These are phyloP conservation scores for Populus hybrid DNA, from an alignment of 441 rosid species.

Conservation along the genomic window DNA sequence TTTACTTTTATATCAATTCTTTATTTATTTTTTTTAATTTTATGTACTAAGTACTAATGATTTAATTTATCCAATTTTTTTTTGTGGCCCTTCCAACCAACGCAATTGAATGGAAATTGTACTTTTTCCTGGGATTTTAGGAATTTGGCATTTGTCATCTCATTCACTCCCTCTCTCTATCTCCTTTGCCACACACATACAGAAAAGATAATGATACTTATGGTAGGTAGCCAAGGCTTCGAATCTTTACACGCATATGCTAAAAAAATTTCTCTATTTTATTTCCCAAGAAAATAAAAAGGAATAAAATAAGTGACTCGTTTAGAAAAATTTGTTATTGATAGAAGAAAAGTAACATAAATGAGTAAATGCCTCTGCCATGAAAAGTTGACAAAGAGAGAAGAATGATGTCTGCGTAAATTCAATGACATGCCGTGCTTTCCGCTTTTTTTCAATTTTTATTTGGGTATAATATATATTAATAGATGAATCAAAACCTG, in stretches of 20 bases:
- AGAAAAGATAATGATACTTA: neutral
- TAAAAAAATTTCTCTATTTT: no score
- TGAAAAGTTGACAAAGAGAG: neutral
- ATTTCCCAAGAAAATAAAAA: neutral
- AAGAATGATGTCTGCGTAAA: no score
- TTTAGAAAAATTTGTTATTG: neutral
- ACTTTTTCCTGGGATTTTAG: neutral
- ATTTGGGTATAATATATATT: no score
- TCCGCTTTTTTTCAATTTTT: no score
- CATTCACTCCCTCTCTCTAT: no score
- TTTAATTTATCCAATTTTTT: no score
- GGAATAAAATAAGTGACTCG: neutral
- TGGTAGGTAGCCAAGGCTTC: neutral
- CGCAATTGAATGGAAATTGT: neutral
- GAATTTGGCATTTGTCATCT: neutral
- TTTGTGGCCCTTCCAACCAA: neutral
- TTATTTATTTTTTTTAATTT: no score
- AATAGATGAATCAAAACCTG: no score
- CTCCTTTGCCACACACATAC: no score
- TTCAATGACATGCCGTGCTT: no score
- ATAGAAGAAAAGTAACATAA: neutral
- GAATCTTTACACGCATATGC: neutral
- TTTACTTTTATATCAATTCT: no score
- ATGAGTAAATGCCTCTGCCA: neutral
- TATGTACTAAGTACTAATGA: no score